Percentiles rank a stretch among this genome's conserved stretches.
These are phyloP conservation scores for Saturnispora gosingensis DNA, from an alignment of 805 yeast species.

Conservation along the genomic window DNA sequence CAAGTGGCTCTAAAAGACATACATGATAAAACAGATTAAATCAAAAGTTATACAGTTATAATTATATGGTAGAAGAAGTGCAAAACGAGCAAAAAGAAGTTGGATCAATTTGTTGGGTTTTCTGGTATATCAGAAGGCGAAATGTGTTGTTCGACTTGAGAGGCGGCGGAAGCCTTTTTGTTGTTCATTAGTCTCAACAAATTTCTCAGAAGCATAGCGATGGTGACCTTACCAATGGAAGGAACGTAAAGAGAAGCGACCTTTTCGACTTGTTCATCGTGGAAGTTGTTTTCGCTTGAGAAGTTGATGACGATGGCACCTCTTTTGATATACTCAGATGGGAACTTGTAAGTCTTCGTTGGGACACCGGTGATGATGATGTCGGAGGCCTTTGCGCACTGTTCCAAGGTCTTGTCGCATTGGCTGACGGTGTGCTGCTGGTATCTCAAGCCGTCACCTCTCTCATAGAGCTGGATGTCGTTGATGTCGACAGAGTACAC, in stretches of 20 bases:
- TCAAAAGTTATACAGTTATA: not conserved
- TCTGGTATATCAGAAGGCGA: slow-evolving; percentile 13
- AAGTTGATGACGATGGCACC: slow-evolving; percentile 92
- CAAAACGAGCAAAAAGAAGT: not conserved
- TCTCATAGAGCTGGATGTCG: slow-evolving; percentile 81
- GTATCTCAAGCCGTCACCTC: slow-evolving; percentile 84
- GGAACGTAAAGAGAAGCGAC: slow-evolving; percentile 92
- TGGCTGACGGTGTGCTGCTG: slow-evolving; percentile 76
- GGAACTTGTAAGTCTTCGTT: slow-evolving; percentile 71
- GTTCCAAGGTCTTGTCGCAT: slow-evolving; percentile 42
- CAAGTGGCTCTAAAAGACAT: not conserved
- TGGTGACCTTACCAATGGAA: slow-evolving; percentile 92
- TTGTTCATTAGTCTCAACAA: slow-evolving; percentile 74
- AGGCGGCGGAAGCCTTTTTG: slow-evolving; percentile 24
- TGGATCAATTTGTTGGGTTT: slow-evolving; percentile 3
- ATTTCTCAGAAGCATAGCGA: slow-evolving; percentile 87
- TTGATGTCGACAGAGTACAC: slow-evolving; percentile 88
- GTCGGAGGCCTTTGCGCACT: slow-evolving; percentile 68
- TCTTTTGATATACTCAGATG: slow-evolving; percentile 65
- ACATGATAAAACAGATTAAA: not conserved
- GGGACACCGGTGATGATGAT: slow-evolving; percentile 97
- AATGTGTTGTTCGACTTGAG: slow-evolving; percentile 11
- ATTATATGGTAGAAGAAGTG: not conserved
- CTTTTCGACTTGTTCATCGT: slow-evolving; percentile 67
- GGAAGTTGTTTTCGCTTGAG: slow-evolving; percentile 81